Conservation (phyloP, 1,284 basidiomycete species). For the Ustilago crameri region DNA sequence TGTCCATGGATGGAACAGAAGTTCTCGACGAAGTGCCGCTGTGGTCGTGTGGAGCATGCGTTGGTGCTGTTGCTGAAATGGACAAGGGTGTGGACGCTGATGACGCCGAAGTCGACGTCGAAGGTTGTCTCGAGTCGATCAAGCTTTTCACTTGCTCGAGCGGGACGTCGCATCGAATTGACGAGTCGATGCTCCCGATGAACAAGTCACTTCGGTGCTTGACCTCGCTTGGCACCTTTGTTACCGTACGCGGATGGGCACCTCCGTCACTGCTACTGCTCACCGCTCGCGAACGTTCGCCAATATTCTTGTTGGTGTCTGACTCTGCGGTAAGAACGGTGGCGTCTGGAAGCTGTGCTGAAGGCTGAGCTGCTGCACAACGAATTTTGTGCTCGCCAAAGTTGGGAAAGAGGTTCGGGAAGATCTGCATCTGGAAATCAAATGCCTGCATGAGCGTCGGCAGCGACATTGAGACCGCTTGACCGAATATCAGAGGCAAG, state of each 20-base stretch:
- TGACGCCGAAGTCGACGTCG: conserved; percentile 15
- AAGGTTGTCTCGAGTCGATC: conserved; percentile 16
- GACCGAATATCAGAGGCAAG: conserved; percentile 24
- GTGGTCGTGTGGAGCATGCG: not conserved
- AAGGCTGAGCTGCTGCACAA: conserved; percentile 24
- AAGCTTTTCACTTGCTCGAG: conserved; percentile 17
- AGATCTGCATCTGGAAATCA: conserved; percentile 31
- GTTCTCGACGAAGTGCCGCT: conserved; percentile 15
- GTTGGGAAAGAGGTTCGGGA: conserved; percentile 40
- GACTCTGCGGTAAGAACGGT: not conserved
- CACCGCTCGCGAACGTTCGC: too few species aligned
- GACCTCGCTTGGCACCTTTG: conserved; percentile 15
- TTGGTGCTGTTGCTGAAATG: conserved; percentile 1
- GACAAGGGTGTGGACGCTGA: conserved; percentile 20
- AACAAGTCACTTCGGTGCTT: conserved; percentile 21
- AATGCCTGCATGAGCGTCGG: conserved; percentile 19
- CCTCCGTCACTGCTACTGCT: not conserved
- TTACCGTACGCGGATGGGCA: conserved; percentile 4
- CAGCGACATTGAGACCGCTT: conserved; percentile 18
- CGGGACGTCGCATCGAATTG: conserved; percentile 32
- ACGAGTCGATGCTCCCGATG: conserved; percentile 8
- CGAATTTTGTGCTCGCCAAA: conserved; percentile 30
- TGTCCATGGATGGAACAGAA: conserved; percentile 10
- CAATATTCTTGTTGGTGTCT: too few species aligned
- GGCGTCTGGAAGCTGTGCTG: not conserved